Evolutionary conservation across 495 filamentous ascomycete species (phyloP).

Genomic region (Talaromyces nanjingensis): DNA sequence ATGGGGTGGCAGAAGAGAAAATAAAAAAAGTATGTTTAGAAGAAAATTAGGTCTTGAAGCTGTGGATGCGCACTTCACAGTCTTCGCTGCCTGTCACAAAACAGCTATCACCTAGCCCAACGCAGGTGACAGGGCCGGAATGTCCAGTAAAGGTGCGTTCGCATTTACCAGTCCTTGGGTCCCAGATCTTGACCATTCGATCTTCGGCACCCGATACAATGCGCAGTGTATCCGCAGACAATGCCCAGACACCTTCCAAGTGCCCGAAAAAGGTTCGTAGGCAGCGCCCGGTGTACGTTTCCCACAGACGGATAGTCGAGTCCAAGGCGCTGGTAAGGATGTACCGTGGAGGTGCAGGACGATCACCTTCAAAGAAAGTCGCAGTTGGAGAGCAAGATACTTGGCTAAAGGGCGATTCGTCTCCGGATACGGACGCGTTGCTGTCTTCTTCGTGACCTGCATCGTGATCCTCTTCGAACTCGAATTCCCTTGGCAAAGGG

Average conservation of each 20-base stretch:
- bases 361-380: slow-evolving; percentile 48
- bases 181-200: slow-evolving; percentile 95
- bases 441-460: slow-evolving; percentile 51
- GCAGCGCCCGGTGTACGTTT: slow-evolving; percentile 72
- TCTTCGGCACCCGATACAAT: slow-evolving; percentile 88
- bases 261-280: slow-evolving; percentile 93
- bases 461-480: slow-evolving; percentile 65
- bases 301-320: slow-evolving; percentile 88
- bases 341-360: slow-evolving; percentile 72
- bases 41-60: slow-evolving; percentile 51
- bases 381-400: slow-evolving; percentile 49
- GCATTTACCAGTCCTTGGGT: slow-evolving; percentile 81
- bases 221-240: slow-evolving; percentile 85
- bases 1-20: background rate
- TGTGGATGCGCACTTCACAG: slow-evolving; percentile 80
- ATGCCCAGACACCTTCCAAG: slow-evolving; percentile 90
- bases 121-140: slow-evolving; percentile 81
- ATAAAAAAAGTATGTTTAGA: background rate
- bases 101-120: slow-evolving; percentile 79
- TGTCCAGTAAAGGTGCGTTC: slow-evolving; percentile 89
- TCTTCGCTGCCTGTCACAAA: slow-evolving; percentile 92
- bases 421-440: slow-evolving; percentile 29
- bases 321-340: slow-evolving; percentile 91
- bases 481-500: slow-evolving; percentile 74
- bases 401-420: slow-evolving; percentile 26